phyloP scores from a whole-genome alignment of 768 basidiomycete species.

The Leccinum truebloodii region DNA sequence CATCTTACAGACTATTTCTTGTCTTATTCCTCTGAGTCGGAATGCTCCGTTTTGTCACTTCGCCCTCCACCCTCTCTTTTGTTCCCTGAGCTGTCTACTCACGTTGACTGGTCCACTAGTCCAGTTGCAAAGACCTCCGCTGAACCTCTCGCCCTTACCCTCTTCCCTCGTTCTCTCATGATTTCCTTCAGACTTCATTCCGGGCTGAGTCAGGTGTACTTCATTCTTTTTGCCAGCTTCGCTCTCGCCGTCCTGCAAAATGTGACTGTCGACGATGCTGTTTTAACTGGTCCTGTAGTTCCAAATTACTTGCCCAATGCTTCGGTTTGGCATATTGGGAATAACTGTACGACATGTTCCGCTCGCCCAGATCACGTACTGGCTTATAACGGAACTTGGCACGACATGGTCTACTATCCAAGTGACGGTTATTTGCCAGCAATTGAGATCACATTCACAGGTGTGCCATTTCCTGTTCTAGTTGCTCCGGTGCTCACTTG shows the following conservation, averaged over 20 bases:
- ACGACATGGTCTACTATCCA: slow-evolving; percentile 7
- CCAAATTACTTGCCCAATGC: slow-evolving; percentile 12
- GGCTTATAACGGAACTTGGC: slow-evolving; percentile 20
- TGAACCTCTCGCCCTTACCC: background rate
- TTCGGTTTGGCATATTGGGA: slow-evolving; percentile 6
- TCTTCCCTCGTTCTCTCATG: background rate
- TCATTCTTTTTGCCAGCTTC: background rate
- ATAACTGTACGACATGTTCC: background rate
- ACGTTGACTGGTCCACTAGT: background rate
- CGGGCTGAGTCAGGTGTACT: background rate
- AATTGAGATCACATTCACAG: slow-evolving; percentile 15
- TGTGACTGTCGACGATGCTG: slow-evolving; percentile 20
- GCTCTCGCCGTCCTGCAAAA: slow-evolving; percentile 13
- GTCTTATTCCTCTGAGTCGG: too few relatives aligned
- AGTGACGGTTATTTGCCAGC: background rate
- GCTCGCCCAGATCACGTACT: background rate
- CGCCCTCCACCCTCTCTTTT: too few relatives aligned
- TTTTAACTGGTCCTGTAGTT: slow-evolving; percentile 5
- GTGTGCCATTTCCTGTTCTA: background rate
- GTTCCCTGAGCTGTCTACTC: too few relatives aligned
- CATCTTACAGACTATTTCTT: too few relatives aligned
- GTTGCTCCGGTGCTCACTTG: background rate
- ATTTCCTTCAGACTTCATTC: background rate
- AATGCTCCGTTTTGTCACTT: too few relatives aligned
- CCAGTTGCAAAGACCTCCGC: background rate